Evolutionary conservation across 306 rosid species (phyloP).

Genomic region (Ormosia emarginata): DNA sequence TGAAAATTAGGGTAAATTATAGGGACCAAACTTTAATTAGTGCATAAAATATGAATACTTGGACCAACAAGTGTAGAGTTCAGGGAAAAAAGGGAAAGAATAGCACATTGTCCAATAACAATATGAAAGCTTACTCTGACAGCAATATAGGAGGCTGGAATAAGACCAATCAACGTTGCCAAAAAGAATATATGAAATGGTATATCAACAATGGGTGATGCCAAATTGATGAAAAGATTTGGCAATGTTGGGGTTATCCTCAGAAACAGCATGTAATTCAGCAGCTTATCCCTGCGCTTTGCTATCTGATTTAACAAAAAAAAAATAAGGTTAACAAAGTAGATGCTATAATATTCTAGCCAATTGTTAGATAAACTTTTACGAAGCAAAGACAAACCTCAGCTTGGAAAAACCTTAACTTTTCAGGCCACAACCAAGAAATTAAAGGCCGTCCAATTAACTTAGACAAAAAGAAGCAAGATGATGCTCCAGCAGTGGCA

Average conservation of each 20-base stretch:
- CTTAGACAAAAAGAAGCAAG: constrained; percentile 87
- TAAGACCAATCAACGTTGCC: constrained; percentile 86
- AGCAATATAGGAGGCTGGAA: constrained; percentile 86
- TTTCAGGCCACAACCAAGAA: constrained; percentile 92
- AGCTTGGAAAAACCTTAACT: constrained; percentile 78
- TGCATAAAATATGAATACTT: neutral
- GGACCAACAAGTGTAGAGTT: neutral
- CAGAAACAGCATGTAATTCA: constrained; percentile 94
- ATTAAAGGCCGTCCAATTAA: constrained; percentile 88
- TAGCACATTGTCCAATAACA: constrained; percentile 1
- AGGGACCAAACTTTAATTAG: neutral
- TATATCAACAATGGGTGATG: constrained; percentile 92
- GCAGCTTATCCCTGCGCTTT: constrained; percentile 85
- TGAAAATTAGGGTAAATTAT: no score
- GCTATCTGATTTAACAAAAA: constrained; percentile 56
- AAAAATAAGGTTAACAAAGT: constrained; percentile 1
- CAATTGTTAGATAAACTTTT: neutral
- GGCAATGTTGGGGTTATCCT: constrained; percentile 97
- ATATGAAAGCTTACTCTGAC: constrained; percentile 66
- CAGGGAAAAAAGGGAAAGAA: neutral
- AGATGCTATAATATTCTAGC: neutral
- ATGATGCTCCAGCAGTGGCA: constrained; percentile 91
- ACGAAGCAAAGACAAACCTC: constrained; percentile 51
- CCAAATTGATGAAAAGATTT: constrained; percentile 95
- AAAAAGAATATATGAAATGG: constrained; percentile 90